Percentiles rank a stretch among this genome's conserved stretches.
phyloP scores from a whole-genome alignment of 495 filamentous ascomycete genomes.

The Neurospora tetrasperma region DNA sequence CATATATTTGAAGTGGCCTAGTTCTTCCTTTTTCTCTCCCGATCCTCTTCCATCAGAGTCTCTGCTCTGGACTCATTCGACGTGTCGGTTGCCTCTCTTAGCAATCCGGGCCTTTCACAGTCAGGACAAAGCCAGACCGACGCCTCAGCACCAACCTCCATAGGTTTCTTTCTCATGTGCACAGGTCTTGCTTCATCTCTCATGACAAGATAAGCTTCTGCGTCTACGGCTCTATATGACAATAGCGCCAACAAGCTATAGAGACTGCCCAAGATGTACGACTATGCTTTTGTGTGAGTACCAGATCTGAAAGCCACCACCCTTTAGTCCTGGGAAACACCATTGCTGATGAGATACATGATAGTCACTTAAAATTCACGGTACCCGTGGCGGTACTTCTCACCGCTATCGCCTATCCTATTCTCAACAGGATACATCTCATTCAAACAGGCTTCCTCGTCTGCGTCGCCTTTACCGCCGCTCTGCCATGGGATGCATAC shows the following conservation, averaged over 20 bases:
- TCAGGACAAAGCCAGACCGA: neutral
- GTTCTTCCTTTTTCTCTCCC: neutral
- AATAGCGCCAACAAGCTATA: neutral
- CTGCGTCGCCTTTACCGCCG: constrained; percentile 46
- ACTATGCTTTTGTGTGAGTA: constrained; percentile 56
- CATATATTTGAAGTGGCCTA: neutral
- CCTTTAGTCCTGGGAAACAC: neutral
- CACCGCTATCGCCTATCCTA: constrained; percentile 45
- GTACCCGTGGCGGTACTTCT: constrained; percentile 50
- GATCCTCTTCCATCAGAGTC: neutral
- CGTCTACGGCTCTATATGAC: neutral
- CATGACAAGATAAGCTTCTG: neutral
- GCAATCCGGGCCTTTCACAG: neutral
- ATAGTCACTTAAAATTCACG: constrained; percentile 57
- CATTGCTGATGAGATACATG: neutral
- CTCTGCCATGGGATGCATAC: constrained; percentile 64
- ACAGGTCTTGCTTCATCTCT: neutral
- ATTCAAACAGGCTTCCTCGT: constrained; percentile 49
- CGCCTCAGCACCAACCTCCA: neutral
- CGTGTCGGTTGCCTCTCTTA: neutral
- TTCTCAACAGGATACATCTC: constrained; percentile 46
- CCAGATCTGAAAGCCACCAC: neutral
- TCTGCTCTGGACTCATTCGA: neutral
- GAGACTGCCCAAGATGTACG: constrained; percentile 37
- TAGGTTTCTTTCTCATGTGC: neutral